Percentiles rank a stretch among this genome's conserved stretches.
These are phyloP conservation scores for Pestalotiopsis fici DNA, from an alignment of 2,329 filamentous ascomycete species.

Conservation along the genomic window DNA sequence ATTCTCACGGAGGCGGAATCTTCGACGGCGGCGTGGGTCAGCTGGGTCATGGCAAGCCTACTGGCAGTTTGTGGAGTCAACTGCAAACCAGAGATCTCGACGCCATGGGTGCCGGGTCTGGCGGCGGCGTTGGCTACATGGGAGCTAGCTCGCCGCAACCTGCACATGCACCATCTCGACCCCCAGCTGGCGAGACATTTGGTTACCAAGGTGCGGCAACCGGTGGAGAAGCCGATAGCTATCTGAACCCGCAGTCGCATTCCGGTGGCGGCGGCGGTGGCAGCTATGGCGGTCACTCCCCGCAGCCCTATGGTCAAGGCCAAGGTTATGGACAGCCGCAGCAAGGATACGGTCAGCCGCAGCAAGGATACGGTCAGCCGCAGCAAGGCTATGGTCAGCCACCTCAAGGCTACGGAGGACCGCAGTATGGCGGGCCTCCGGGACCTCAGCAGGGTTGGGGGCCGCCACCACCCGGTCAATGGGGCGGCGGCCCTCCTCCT, in stretches of 20 bases:
- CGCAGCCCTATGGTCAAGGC: slow-evolving; percentile 11
- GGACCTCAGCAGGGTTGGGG: slow-evolving; percentile 16
- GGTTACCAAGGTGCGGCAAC: slow-evolving; percentile 37
- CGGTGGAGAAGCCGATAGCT: slow-evolving; percentile 19
- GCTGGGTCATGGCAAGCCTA: slow-evolving; percentile 57
- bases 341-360: too few relatives aligned
- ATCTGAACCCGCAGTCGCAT: slow-evolving; percentile 7
- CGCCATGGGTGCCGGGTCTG: slow-evolving; percentile 53
- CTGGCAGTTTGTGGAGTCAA: slow-evolving; percentile 62
- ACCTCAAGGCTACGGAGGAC: slow-evolving; percentile 18
- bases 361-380: too few relatives aligned
- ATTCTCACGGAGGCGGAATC: slow-evolving; percentile 41
- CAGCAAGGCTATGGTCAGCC: slow-evolving; percentile 8
- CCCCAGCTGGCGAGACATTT: slow-evolving; percentile 33
- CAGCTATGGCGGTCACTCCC: slow-evolving; percentile 16
- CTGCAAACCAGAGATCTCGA: slow-evolving; percentile 60
- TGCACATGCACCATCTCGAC: slow-evolving; percentile 24
- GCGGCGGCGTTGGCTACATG: slow-evolving; percentile 25
- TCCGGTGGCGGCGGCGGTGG: slow-evolving; percentile 12
- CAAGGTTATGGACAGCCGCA: slow-evolving; percentile 9
- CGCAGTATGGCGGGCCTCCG: slow-evolving; percentile 12
- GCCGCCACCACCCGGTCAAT: slow-evolving; percentile 13
- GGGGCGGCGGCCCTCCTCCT: slow-evolving; percentile 7
- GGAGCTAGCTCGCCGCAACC: slow-evolving; percentile 37
- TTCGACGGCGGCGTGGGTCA: slow-evolving; percentile 35